Evolutionary conservation across 495 filamentous ascomycete genomes (phyloP), one percentile per base, ranked within the genome.

Genomic region (Recurvomyces mirabilis): DNA sequence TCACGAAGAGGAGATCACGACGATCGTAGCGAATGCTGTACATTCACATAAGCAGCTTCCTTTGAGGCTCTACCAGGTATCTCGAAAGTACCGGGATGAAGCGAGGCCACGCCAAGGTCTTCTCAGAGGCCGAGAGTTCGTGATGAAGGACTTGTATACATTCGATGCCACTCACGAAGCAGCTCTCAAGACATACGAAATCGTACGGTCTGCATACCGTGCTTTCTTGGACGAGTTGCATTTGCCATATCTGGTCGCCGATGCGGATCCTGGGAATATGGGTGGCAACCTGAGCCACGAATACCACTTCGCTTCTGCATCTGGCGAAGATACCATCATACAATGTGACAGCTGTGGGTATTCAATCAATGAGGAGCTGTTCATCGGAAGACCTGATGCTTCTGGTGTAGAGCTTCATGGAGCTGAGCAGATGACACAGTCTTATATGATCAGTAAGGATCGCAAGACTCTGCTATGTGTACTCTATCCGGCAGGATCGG

Each of bases 61-160:
- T 5, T 55, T 96, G 10, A 73, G 85, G 21, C 71, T 98, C 1
- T 96, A 96, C 58, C 91, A 98, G 59, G 89, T 93, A 40, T 77
- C 84, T 5, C 75, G 89, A 31, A 98, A 98, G 64, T 98, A 94
- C 56, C 77, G 91, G 37, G 89, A 98, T 66, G 91, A 98, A 56
- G 71, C 77, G 29, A 72, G 91, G 19, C 91, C 93, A 5, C 70
- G 91, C 26, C 82, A 93, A 52, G 93, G 91, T 11, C 69, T 96
- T 1, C 70, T 98, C 10, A 78, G 91, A n/a, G 82, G 85, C 0
- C 78, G 84, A 47, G 91, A 98, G 54, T 98, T 98, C 54, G 63
- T 86, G 42, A 98, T 98, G 91, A 98, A 98, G 64, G 91, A 98
- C 61, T 74, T 98, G 1, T 98, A 98, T 57, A 96, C 93, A 0